Evolutionary conservation across 805 yeast genomes (phyloP).

Genomic region (Yarrowia sp.): DNA sequence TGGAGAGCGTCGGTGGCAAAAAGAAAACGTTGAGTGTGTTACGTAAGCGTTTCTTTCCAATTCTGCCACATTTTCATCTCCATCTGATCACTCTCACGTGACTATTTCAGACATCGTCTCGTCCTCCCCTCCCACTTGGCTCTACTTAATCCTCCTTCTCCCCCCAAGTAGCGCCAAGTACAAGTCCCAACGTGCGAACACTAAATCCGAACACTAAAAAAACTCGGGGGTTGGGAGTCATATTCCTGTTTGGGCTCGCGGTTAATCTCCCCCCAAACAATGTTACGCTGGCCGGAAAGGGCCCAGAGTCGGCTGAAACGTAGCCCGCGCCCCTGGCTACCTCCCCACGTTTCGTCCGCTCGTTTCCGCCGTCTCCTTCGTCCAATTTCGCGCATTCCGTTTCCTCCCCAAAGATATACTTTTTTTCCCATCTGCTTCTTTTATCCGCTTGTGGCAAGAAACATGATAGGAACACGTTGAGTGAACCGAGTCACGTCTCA

Average conservation of each 20-base stretch:
- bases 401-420: too few species aligned
- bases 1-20: not conserved
- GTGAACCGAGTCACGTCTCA: not conserved
- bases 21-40: too few species aligned
- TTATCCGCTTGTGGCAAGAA: constrained; percentile 10
- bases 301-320: not conserved
- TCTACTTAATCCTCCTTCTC: not conserved
- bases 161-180: constrained; percentile 3
- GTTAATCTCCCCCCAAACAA: too few species aligned
- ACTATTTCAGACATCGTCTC: too few species aligned
- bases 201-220: constrained; percentile 11
- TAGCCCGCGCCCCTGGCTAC: not conserved
- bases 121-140: not conserved
- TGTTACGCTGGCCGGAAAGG: constrained; percentile 1
- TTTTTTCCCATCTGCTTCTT: not conserved
- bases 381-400: not conserved
- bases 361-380: not conserved
- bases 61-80: too few species aligned
- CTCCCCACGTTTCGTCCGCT: not conserved
- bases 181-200: not conserved
- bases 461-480: not conserved
- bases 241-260: not conserved
- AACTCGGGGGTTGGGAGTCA: constrained; percentile 23
- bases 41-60: not conserved
- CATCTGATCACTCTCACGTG: too few species aligned